Evolutionary conservation across 768 basidiomycete species (phyloP).

Genomic region (Panaeolus papilionaceus): DNA sequence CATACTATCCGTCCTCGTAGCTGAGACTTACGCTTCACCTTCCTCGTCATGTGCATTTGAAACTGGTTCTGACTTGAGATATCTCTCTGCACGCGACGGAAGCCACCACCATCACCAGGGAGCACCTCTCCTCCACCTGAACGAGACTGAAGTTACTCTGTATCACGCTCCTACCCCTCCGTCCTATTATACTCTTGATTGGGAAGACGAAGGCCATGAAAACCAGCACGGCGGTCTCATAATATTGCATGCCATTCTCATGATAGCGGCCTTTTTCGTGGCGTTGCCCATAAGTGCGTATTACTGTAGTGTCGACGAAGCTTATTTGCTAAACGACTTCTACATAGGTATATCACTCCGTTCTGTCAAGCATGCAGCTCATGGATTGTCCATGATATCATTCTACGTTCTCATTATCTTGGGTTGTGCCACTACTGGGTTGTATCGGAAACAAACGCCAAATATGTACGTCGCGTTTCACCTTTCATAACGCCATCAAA

Average conservation of each 20-base stretch:
- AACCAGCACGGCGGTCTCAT: slow-evolving; percentile 73
- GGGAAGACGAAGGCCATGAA: slow-evolving; percentile 54
- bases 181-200: slow-evolving; percentile 85
- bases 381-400: slow-evolving; percentile 57
- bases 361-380: slow-evolving; percentile 73
- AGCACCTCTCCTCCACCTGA: slow-evolving; percentile 64
- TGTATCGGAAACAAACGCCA: slow-evolving; percentile 83
- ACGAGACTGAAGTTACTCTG: slow-evolving; percentile 76
- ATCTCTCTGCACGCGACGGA: slow-evolving; percentile 33
- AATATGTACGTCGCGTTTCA: slow-evolving; percentile 67
- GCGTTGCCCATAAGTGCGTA: slow-evolving; percentile 79
- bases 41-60: not conserved
- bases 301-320: slow-evolving; percentile 7
- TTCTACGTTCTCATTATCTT: slow-evolving; percentile 70
- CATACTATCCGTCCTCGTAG: slow-evolving; percentile 15
- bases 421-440: slow-evolving; percentile 68
- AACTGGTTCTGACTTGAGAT: not conserved
- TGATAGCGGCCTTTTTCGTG: slow-evolving; percentile 83
- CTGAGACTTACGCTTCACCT: slow-evolving; percentile 19
- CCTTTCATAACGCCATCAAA: slow-evolving; percentile 15
- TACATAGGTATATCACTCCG: slow-evolving; percentile 77
- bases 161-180: slow-evolving; percentile 74
- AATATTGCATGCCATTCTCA: slow-evolving; percentile 72
- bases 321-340: slow-evolving; percentile 14
- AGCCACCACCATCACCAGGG: slow-evolving; percentile 54